Evolutionary conservation across 768 basidiomycete species (phyloP), one percentile per base, ranked within the genome.

Genomic region (Russula foetens): DNA sequence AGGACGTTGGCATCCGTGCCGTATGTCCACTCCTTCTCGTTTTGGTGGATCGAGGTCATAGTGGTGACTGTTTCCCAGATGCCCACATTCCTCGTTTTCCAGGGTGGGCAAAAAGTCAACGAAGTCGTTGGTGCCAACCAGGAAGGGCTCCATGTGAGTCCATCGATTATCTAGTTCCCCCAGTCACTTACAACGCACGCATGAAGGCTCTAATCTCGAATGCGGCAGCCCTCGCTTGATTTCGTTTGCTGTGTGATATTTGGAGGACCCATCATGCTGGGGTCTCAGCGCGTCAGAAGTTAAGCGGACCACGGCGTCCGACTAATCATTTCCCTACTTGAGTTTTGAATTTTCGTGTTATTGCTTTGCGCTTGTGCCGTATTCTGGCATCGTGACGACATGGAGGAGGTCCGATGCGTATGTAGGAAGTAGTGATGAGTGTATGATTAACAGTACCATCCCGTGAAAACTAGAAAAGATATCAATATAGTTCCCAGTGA

Each of bases 1-100:
- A 81, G 59, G 84, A 86, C 71, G 81, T 79, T 53, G 81, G 80
- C 43, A 74, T 88, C 58, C 77, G 81, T 60, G 84, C 83, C 54
- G 86, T 87, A 69, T 39, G 85, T 77, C n/a, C 17, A 45, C 17
- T 19, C 17, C 38, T 7, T 11, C 17, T 14, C 26, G 2, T 1
- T 15, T 26, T 38, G 15, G 23, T 7, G 0, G 44, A 17, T 15
- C 6, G 24, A 41, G 23, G 35, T n/a, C n/a, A n/a, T n/a, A n/a
- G n/a, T 52, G 15, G 11, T 23, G 15, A 53, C 17, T 44, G 17
- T 9, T 44, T 44, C n/a, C 38, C 66, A 67, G 77, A 79, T 79
- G 76, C 77, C 77, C n/a, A 76, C 76, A 0, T 78, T 78, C 67
- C 21, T 69, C 6, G 53, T 71, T 19, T 78, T 73, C 69, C 71